Evolutionary conservation across 1,284 basidiomycete genomes (phyloP), one percentile per base, ranked within the genome.

Genomic region (Ustilago xerochloae): DNA sequence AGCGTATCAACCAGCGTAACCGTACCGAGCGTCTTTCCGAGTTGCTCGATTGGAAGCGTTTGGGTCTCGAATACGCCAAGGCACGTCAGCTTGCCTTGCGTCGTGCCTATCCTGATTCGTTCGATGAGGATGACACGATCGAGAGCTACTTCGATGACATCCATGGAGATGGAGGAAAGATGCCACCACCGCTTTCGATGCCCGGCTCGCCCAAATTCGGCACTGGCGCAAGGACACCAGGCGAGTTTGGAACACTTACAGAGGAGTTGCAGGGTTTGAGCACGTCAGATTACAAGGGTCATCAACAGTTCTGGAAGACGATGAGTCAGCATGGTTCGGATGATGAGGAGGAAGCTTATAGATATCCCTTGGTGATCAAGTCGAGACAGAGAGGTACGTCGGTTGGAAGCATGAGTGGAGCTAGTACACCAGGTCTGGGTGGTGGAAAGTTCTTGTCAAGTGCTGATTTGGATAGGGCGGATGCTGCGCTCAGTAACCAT

Each of bases 1-100:
- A 98, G 86, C 90, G 96, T 56, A 98, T 98, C 86, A 98, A 98
- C 87, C 94, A 98, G 87, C 91, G 95, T 47, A 99, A 98, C 87
- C 90, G 96, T 56, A 96, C 97, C 62, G 96, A 99, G 85, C 58
- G 80, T 20, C 69, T 81, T 6, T 76, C 88, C 18, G 96, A 96
- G 45, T 85, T 99, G 59, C 88, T 99, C 65, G 96, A 99, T 86
- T 98, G 96, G 96, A 99, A 99, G 88, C 93, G 94, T 79, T 87
- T 99, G 26, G 96, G 96, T 5, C 90, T 98, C 75, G 96, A 99
- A 85, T 99, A 99, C 85, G 91, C 91, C 84, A 99, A 97, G 87
- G 92, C 93, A 35, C 88, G 96, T 51, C 94, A 97, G 86, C 87
- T 98, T 59, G 94, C 94, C 26, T 88, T 99, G 57, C 88, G 96